Evolutionary conservation across 2,329 filamentous ascomycete species (phyloP).

Genomic region (Pseudonectria foliicola): DNA sequence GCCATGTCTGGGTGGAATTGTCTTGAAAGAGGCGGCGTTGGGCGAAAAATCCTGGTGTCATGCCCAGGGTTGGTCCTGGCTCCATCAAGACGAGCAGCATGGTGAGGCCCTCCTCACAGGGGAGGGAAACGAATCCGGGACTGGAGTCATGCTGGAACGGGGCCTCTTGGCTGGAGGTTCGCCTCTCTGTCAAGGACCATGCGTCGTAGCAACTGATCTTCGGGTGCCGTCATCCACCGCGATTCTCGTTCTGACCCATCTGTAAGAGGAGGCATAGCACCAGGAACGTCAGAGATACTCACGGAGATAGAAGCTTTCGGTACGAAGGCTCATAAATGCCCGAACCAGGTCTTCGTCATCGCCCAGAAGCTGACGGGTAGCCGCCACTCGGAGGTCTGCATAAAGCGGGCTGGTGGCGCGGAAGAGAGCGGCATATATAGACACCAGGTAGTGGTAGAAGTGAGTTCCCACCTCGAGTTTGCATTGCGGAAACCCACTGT

Average conservation of each 20-base stretch:
- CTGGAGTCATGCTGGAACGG: slow-evolving; percentile 3
- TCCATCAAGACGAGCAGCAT: slow-evolving; percentile 6
- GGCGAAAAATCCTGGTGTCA: slow-evolving; percentile 8
- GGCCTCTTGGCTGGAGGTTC: slow-evolving; percentile 13
- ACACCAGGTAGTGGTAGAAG: slow-evolving; percentile 23
- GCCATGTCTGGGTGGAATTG: slow-evolving; percentile 7
- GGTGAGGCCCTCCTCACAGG: neutral
- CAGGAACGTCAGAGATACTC: slow-evolving; percentile 1
- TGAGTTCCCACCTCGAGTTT: slow-evolving; percentile 22
- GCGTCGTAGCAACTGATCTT: slow-evolving; percentile 20
- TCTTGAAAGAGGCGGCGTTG: slow-evolving; percentile 7
- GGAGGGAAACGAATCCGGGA: no score
- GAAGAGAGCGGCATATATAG: slow-evolving; percentile 21
- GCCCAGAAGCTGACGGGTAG: slow-evolving; percentile 17
- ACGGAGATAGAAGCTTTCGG: slow-evolving; percentile 24
- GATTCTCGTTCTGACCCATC: slow-evolving; percentile 19
- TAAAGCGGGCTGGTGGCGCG: slow-evolving; percentile 22
- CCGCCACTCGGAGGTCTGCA: slow-evolving; percentile 17
- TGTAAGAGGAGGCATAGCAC: slow-evolving; percentile 4
- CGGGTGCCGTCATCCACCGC: slow-evolving; percentile 18
- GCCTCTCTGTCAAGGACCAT: slow-evolving; percentile 23
- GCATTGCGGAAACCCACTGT: slow-evolving; percentile 21
- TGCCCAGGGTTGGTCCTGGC: slow-evolving; percentile 8
- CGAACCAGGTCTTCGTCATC: slow-evolving; percentile 17
- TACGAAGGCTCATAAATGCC: slow-evolving; percentile 21